phyloP scores from a whole-genome alignment of 495 filamentous ascomycete genomes.

The Neurospora tetraspora region DNA sequence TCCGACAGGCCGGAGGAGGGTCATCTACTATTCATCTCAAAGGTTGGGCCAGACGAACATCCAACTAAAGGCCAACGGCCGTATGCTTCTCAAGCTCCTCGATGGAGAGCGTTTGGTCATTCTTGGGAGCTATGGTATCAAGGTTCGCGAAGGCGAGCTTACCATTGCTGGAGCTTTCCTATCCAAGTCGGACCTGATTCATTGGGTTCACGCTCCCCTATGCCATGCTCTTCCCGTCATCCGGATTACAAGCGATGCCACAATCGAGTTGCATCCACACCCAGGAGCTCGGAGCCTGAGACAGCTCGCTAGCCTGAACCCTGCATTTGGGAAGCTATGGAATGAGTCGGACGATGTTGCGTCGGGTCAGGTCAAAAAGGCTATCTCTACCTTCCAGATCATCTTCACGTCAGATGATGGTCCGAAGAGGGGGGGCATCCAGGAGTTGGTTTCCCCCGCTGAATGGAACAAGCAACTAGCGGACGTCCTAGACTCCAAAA shows the following conservation, averaged over 20 bases:
- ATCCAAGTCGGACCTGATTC: conserved; percentile 36
- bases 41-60: not conserved
- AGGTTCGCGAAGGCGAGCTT: conserved; percentile 47
- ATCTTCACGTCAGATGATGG: conserved; percentile 37
- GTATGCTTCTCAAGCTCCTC: conserved; percentile 22
- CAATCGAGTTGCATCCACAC: conserved; percentile 40
- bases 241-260: conserved; percentile 39
- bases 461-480: conserved; percentile 51
- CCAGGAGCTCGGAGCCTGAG: conserved; percentile 46
- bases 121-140: conserved; percentile 65
- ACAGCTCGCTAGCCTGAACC: conserved; percentile 51
- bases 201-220: conserved; percentile 61
- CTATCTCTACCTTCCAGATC: conserved; percentile 27
- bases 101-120: conserved; percentile 54
- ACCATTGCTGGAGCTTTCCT: conserved; percentile 60
- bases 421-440: conserved; percentile 36
- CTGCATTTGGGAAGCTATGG: conserved; percentile 68
- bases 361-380: not conserved
- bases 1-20: not conserved
- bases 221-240: conserved; percentile 72
- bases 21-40: not conserved
- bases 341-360: conserved; percentile 29
- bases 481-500: conserved; percentile 26
- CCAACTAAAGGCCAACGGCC: conserved; percentile 19
- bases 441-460: conserved; percentile 51